Conservation (phyloP, 371 early-diverging fungal species). For the Mortierella polycephala region DNA sequence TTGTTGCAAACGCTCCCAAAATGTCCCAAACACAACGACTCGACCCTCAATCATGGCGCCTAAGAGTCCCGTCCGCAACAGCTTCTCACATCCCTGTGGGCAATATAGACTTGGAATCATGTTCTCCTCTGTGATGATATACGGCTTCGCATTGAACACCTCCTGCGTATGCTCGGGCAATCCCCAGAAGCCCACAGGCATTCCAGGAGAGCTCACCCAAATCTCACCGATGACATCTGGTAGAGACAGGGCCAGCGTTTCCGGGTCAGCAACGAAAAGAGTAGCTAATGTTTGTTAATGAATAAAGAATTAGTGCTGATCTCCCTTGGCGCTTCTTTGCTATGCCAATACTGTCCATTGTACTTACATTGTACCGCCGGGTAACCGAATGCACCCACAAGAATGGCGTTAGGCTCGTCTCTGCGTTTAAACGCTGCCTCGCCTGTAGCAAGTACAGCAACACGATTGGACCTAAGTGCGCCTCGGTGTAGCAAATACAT, state of each 20-base stretch:
- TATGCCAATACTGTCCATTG: neutral
- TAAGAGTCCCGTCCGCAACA: constrained; percentile 81
- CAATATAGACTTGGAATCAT: constrained; percentile 35
- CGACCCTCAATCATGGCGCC: constrained; percentile 81
- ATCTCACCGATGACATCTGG: constrained; percentile 84
- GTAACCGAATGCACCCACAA: constrained; percentile 67
- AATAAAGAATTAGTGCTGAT: neutral
- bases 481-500: constrained; percentile 42
- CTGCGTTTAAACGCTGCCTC: constrained; percentile 41
- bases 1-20: constrained; percentile 78
- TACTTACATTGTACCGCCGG: constrained; percentile 66
- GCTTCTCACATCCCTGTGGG: constrained; percentile 41
- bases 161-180: constrained; percentile 76
- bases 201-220: constrained; percentile 79
- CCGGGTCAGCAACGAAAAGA: constrained; percentile 84
- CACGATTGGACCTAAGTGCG: constrained; percentile 42
- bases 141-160: constrained; percentile 75
- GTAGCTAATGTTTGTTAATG: constrained; percentile 53
- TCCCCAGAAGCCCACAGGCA: constrained; percentile 84
- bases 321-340: too few species aligned
- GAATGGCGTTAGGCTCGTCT: constrained; percentile 35
- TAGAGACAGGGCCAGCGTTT: constrained; percentile 75
- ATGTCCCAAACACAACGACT: constrained; percentile 76
- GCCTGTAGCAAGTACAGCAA: constrained; percentile 62
- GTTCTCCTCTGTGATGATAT: constrained; percentile 59